Conservation (phyloP, 352 stramenopile genomes). For the Globisporangium heterothallicum region DNA sequence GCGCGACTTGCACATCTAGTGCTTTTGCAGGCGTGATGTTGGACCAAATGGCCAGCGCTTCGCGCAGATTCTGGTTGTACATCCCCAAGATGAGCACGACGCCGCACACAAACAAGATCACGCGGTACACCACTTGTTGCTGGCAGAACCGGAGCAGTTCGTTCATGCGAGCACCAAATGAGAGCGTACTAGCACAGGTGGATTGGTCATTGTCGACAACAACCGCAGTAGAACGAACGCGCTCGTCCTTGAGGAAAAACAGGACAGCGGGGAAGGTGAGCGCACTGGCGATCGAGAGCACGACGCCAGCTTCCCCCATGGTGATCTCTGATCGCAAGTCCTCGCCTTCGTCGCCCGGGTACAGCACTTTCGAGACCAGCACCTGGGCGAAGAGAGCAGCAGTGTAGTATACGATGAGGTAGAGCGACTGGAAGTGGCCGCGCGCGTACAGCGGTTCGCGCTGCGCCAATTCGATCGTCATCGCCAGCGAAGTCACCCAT, state of each 20-base stretch:
- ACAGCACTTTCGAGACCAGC: constrained; percentile 22
- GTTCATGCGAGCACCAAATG: constrained; percentile 19
- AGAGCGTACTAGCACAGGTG: constrained; percentile 15
- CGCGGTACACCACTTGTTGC: constrained; percentile 45
- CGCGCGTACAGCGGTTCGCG: constrained; percentile 38
- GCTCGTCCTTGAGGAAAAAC: constrained; percentile 35
- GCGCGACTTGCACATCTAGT: constrained; percentile 20
- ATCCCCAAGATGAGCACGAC: constrained; percentile 32
- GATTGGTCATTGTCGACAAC: constrained; percentile 1
- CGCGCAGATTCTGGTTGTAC: constrained; percentile 29
- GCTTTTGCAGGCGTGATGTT: constrained; percentile 16
- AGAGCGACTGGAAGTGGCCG: constrained; percentile 37
- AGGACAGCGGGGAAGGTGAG: constrained; percentile 29
- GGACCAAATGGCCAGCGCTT: constrained; percentile 32
- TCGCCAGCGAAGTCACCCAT: constrained; percentile 34
- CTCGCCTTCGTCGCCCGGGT: constrained; percentile 14
- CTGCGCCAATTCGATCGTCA: constrained; percentile 50
- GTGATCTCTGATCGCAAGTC: constrained; percentile 17
- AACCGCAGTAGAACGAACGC: not conserved
- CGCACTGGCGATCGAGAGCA: constrained; percentile 16
- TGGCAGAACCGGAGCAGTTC: constrained; percentile 52
- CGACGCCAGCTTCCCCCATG: constrained; percentile 13
- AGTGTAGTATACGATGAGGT: constrained; percentile 38
- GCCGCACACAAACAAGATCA: constrained; percentile 42
- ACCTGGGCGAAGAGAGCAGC: constrained; percentile 22